These are phyloP conservation scores for Anthostomella pinea DNA, from an alignment of 2,329 filamentous ascomycete genomes.

Conservation along the genomic window DNA sequence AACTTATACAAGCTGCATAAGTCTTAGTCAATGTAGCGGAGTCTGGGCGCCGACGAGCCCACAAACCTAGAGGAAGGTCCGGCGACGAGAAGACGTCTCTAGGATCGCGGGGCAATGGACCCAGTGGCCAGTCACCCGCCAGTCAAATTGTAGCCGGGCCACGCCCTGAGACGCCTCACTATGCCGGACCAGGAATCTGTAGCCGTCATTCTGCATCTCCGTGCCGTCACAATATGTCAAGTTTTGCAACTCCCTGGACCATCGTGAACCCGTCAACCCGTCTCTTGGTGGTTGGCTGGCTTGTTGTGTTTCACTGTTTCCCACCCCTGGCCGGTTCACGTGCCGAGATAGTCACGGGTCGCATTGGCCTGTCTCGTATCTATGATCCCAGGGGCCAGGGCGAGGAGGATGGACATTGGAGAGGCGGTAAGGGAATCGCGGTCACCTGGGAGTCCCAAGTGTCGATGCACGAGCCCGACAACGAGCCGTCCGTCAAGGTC, in stretches of 20 bases:
- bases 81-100: no score
- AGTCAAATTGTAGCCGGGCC: no score
- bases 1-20: conserved; percentile 5
- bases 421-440: conserved; percentile 3
- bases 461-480: conserved; percentile 4
- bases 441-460: not conserved
- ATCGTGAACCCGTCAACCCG: conserved; percentile 8
- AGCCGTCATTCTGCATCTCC: conserved; percentile 2
- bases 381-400: not conserved
- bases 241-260: conserved; percentile 18
- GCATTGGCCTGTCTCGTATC: conserved; percentile 3
- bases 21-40: conserved; percentile 18
- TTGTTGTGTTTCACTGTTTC: no score
- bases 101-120: no score
- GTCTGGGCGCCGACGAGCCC: conserved; percentile 13
- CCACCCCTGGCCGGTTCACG: conserved; percentile 4
- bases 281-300: no score
- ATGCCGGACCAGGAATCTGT: conserved; percentile 15
- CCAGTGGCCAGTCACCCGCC: no score
- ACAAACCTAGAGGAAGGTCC: no score
- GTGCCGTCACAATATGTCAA: conserved; percentile 19
- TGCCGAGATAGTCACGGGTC: not conserved
- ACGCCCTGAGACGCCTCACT: conserved; percentile 9
- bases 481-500: not conserved
- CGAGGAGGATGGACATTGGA: not conserved